Evolutionary conservation across 306 rosid genomes (phyloP), one percentile per base, ranked within the genome.

Genomic region (Dryas drummondii): DNA sequence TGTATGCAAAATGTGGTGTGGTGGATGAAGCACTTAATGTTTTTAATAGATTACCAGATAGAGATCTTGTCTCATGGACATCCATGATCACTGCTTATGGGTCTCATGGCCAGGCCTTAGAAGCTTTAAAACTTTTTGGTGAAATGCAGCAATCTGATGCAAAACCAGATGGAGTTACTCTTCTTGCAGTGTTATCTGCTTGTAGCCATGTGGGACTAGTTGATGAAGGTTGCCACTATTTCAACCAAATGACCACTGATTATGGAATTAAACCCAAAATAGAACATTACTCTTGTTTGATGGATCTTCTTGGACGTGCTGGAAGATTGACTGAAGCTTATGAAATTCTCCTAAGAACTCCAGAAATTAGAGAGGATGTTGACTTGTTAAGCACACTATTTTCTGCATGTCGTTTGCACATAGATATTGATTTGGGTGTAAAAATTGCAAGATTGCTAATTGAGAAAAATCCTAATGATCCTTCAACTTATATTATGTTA

Each of bases 1-100:
- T 88, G 98, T 93, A 90, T 82, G 93, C 97, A 45, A 93, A 90
- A 78, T 93, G 96, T 49, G 97, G 96, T 44, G 90, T 84, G 4
- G 89, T 93, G 27, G 88, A 86, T 51, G 94, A 86, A 83, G 98
- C 97, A 6, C 82, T 78, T n/a, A 26, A 56, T 51, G 77, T 93
- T 78, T 90, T 93, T 73, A 80, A 79, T 70, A 78, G 84, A 77
- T 83, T 90, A 81, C 91, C 94, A 0, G 82, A 84, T 82, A 83
- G 86, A 75, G 98, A 93, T 86, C 57, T 83, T 62, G 91, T 90
- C 52, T 86, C 93, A 9, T 90, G 96, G 96, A 90, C 96, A 61
- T 87, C 98, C 50, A 88, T 93, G 96, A 87, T 93, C 75, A 73
- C 86, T 2, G 98, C 98, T 52, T 88, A 82, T 37, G 94, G 98